Conservation (phyloP, 371 early-diverging fungal genomes). For the Actinomucor elegans region DNA sequence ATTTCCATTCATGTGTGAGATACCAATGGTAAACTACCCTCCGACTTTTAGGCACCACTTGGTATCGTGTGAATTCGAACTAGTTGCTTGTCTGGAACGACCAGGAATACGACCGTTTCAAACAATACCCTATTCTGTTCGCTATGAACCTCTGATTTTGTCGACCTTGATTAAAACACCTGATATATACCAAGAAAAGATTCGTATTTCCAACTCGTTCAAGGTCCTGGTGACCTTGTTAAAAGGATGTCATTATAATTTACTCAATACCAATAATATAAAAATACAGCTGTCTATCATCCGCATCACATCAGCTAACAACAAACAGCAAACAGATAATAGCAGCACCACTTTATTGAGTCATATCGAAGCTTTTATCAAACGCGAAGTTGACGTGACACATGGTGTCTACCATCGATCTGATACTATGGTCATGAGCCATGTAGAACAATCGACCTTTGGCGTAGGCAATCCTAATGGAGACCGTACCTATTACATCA, state of each 20-base stretch:
- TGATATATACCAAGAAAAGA: constrained; percentile 4
- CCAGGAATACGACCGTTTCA: constrained; percentile 29
- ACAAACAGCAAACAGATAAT: background rate
- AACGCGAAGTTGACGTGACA: constrained; percentile 11
- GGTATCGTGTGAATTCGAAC: constrained; percentile 21
- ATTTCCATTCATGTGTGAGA: constrained; percentile 39
- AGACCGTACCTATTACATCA: constrained; percentile 1
- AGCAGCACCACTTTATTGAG: background rate
- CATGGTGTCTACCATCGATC: constrained; percentile 11
- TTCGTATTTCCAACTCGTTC: background rate
- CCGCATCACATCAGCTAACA: background rate
- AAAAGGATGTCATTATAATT: constrained; percentile 8
- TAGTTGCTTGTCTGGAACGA: constrained; percentile 29
- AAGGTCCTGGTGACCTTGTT: constrained; percentile 8
- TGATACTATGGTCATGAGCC: constrained; percentile 20
- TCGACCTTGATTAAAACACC: constrained; percentile 3
- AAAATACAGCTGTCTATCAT: constrained; percentile 1
- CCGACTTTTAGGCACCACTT: constrained; percentile 30
- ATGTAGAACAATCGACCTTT: constrained; percentile 14
- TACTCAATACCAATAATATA: constrained; percentile 11
- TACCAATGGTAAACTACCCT: constrained; percentile 43
- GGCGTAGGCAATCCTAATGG: background rate
- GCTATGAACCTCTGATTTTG: constrained; percentile 21
- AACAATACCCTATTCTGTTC: constrained; percentile 18
- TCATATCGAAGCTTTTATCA: constrained; percentile 11